Evolutionary conservation across 257 asterid species (phyloP), one percentile per base, ranked within the genome.

Genomic region (Primulina tabacum): DNA sequence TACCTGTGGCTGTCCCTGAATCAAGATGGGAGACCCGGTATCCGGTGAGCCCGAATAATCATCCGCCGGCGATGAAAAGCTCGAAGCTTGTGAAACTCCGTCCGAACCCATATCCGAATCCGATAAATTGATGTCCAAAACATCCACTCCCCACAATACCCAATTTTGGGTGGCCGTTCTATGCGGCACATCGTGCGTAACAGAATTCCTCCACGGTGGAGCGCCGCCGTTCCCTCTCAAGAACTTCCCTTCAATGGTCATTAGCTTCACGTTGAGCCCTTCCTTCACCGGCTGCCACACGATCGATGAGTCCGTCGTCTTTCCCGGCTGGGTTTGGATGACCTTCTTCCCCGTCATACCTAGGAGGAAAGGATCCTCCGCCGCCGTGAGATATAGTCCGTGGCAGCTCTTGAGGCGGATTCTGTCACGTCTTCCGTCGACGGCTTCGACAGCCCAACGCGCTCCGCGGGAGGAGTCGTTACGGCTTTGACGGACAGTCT

Each of bases 281-380:
- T 89, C 96, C 73, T 75, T 85, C 2, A 92, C 63, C 2, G 96
- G 94, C 70, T 82, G 89, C 95, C 96, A 92, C 68, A 88, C 95
- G 16, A 73, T 64, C 4, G 72, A 60, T 2, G 56, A 37, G 70
- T 76, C 84, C 70, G 73, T 65, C 64, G 29, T 6, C 38, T 75
- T 77, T 5, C 52, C 74, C 9, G 87, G 84, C 52, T 40, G 20
- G 10, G 81, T 79, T 60, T 87, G 96, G 40, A 73, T 71, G 9
- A 92, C 90, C 30, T 88, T 92, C 37, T 84, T 87, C 34, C 96
- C 96, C 2, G 98, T 86, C 85, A 87, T 85, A 0, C 92, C 95
- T 14, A 92, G 81, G 5, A 92, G 88, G 66, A 83, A 88, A 60
- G 88, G 62, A 26, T 86, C 88, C 7, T 77, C 78, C 0, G 85